Percentiles rank a stretch among this genome's conserved stretches.
phyloP scores from a whole-genome alignment of 805 yeast species.

The Cyberlindnera mrakii region DNA sequence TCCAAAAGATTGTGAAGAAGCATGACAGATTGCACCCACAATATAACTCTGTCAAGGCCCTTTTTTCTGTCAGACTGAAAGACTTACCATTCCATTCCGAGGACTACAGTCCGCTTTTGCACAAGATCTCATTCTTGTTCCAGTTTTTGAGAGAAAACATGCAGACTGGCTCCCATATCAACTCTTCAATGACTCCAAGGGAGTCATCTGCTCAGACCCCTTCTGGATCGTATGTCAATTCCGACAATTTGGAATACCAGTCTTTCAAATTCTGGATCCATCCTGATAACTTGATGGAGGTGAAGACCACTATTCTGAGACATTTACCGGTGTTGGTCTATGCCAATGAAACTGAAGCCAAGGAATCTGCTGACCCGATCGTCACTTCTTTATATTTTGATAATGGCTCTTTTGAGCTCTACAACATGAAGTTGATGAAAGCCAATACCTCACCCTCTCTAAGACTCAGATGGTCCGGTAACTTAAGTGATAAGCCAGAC shows the following conservation, averaged over 20 bases:
- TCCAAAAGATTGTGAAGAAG: constrained; percentile 89
- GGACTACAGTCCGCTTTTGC: constrained; percentile 87
- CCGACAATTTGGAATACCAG: constrained; percentile 35
- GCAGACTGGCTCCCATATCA: constrained; percentile 25
- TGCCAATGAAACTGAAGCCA: constrained; percentile 35
- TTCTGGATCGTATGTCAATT: constrained; percentile 8
- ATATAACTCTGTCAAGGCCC: constrained; percentile 79
- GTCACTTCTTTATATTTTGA: constrained; percentile 88
- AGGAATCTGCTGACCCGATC: constrained; percentile 61
- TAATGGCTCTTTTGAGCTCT: constrained; percentile 72
- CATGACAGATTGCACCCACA: constrained; percentile 87
- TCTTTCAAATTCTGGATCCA: constrained; percentile 93
- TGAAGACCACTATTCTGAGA: constrained; percentile 89
- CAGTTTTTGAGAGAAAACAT: constrained; percentile 74
- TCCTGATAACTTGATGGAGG: constrained; percentile 96
- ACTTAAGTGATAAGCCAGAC: constrained; percentile 68
- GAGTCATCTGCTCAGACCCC: constrained; percentile 16
- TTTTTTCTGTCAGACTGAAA: constrained; percentile 81
- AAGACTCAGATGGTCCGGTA: constrained; percentile 89
- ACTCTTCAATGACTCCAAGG: constrained; percentile 19
- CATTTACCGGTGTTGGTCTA: constrained; percentile 90
- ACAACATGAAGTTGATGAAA: constrained; percentile 77
- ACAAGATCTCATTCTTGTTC: constrained; percentile 75
- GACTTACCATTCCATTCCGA: constrained; percentile 89
- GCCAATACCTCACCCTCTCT: constrained; percentile 65